A percentile compares a stretch with the other conserved stretches of the same genome.
These are phyloP conservation scores for Soucietia sequanensis DNA, from an alignment of 805 yeast genomes.

Conservation along the genomic window DNA sequence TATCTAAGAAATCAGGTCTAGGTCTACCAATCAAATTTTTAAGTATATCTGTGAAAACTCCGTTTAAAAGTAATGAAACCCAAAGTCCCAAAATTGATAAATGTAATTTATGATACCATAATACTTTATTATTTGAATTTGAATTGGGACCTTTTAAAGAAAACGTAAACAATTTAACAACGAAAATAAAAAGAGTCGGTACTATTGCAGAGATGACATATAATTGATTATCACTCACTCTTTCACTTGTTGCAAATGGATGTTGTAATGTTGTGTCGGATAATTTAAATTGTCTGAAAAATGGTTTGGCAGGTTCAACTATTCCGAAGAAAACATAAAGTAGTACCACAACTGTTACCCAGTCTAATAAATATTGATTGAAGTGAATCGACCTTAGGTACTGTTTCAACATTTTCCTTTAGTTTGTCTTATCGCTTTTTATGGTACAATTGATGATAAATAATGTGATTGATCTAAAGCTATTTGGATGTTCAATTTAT, in stretches of 20 bases:
- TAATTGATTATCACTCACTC: conserved; percentile 29
- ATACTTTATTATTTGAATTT: conserved; percentile 1
- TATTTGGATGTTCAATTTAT: no score
- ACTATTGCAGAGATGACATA: conserved; percentile 25
- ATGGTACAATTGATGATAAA: neutral
- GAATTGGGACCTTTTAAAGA: conserved; percentile 1
- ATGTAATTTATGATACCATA: conserved; percentile 21
- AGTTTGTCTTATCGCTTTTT: neutral
- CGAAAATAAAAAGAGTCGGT: conserved; percentile 22
- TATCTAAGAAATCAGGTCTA: conserved; percentile 42
- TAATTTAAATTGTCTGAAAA: conserved; percentile 26
- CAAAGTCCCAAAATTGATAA: conserved; percentile 30
- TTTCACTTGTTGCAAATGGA: conserved; percentile 28
- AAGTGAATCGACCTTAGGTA: conserved; percentile 6
- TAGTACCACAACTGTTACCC: conserved; percentile 20
- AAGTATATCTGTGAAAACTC: conserved; percentile 35
- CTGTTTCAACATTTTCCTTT: conserved; percentile 6
- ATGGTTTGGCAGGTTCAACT: conserved; percentile 25
- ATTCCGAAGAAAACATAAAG: conserved; percentile 15
- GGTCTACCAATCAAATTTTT: conserved; percentile 42
- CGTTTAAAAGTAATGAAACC: conserved; percentile 25
- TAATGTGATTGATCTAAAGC: no score
- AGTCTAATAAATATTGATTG: conserved; percentile 19
- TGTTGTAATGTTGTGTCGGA: conserved; percentile 27
- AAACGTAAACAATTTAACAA: conserved; percentile 7